Percentiles rank a stretch among this genome's conserved stretches.
phyloP scores from a whole-genome alignment of 148 eudicot species.

The Chenopodium berlandieri region DNA sequence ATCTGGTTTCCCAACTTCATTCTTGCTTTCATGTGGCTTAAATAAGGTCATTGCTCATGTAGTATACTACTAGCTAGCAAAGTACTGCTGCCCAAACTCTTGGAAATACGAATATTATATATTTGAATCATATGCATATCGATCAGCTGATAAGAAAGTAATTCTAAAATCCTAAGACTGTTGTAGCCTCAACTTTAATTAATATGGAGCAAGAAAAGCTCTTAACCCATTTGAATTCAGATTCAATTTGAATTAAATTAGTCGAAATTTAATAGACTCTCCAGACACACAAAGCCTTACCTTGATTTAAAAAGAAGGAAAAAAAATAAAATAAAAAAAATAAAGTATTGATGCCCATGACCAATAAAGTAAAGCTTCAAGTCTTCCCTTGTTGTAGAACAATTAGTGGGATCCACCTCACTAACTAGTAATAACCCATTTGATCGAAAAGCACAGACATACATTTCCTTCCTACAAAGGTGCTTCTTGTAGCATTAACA shows the following conservation, averaged over 20 bases:
- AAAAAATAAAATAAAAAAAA: no score
- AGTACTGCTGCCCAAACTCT: not conserved
- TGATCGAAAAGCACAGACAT: no score
- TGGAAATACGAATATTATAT: not conserved
- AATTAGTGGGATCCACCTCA: not conserved
- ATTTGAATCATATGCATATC: no score
- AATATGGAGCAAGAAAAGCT: no score
- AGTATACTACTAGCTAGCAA: not conserved
- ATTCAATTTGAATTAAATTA: no score
- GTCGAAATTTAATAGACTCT: not conserved
- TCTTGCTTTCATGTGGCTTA: not conserved
- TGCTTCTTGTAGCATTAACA: not conserved
- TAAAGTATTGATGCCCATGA: not conserved
- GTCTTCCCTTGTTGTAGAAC: not conserved
- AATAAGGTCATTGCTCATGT: not conserved
- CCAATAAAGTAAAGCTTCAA: not conserved
- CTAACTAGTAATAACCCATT: no score
- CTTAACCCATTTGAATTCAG: not conserved
- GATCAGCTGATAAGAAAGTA: no score
- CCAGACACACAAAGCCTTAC: no score
- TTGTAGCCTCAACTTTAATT: no score
- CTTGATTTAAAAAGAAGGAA: no score
- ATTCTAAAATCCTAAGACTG: no score
- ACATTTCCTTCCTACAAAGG: not conserved
- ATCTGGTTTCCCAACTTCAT: not conserved